Evolutionary conservation across 306 rosid genomes (phyloP), one percentile per base, ranked within the genome.

Genomic region (Prunus davidiana): DNA sequence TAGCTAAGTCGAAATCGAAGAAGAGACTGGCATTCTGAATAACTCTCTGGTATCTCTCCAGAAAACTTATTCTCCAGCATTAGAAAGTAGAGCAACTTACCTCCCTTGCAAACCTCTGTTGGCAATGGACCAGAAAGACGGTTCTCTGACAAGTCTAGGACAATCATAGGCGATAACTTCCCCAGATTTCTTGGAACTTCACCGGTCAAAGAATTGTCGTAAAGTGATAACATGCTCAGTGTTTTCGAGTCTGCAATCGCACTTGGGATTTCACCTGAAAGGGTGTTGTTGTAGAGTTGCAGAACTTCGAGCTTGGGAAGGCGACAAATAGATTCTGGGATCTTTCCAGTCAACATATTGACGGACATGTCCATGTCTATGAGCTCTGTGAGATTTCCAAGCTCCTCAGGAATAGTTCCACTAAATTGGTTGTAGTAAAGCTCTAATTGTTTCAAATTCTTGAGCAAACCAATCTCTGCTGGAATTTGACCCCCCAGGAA

Each of bases 221-320:
- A 96, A 65, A 96, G 96, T 4, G 99, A 96, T 18, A 96, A 30
- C 30, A 88, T 87, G 52, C 72, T 81, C 15, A 96, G 83, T 15
- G 93, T 34, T 61, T 82, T 88, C 18, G 98, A 92, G 82, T 89
- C 85, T 60, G 80, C 93, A n/a, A 96, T 84, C 64, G 34, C 88
- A 16, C 70, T 73, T 61, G 98, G 97, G 56, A 96, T 89, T 71
- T 92, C 88, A 5, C 98, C 98, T 2, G 77, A 61, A 43, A 96
- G 91, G 60, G 88, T 89, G 74, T 96, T 96, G 82, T 96, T 96
- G 91, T 96, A 96, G 75, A 96, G 81, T 80, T 96, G 99, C 64
- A 96, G 75, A 6, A 86, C 97, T 68, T 87, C 65, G 28, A 96
- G 98, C 69, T 86, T 88, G 12, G 99, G 97, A 76, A 96, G 92